These are phyloP conservation scores for Lichtheimia ornata DNA, from an alignment of 371 early-diverging fungal genomes.

Conservation along the genomic window DNA sequence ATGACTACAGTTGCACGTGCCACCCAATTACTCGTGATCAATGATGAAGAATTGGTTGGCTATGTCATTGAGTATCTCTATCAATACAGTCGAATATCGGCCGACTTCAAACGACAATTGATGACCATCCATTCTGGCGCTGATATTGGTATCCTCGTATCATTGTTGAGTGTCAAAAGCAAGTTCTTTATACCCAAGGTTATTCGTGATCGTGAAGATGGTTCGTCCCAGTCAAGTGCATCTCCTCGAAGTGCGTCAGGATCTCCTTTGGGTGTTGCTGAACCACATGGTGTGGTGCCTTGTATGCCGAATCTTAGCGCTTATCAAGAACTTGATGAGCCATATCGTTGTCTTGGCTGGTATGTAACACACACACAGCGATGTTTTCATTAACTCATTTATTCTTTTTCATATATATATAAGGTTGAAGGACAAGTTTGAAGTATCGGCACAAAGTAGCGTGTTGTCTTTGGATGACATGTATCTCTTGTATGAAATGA, in stretches of 20 bases:
- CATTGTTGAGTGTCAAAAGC: conserved; percentile 45
- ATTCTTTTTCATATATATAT: neutral
- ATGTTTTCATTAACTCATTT: neutral
- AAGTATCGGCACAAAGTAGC: conserved; percentile 35
- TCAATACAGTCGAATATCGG: conserved; percentile 62
- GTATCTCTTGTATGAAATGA: conserved; percentile 42
- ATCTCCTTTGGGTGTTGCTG: neutral
- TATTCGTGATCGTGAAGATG: conserved; percentile 30
- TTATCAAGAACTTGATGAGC: conserved; percentile 46
- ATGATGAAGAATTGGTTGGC: conserved; percentile 74
- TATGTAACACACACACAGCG: conserved; percentile 10
- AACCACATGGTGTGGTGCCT: conserved; percentile 21
- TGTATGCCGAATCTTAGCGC: conserved; percentile 39
- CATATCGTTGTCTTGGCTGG: conserved; percentile 53
- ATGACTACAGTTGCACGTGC: conserved; percentile 43
- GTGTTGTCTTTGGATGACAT: conserved; percentile 48
- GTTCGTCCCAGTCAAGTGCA: conserved; percentile 8
- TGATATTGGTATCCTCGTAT: conserved; percentile 49
- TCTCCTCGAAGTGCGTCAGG: conserved; percentile 7
- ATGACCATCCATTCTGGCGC: conserved; percentile 44
- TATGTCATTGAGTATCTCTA: conserved; percentile 72
- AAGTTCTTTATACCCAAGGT: conserved; percentile 33
- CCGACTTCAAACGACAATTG: conserved; percentile 43
- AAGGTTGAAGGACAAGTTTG: conserved; percentile 53
- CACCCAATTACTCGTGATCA: conserved; percentile 61